Base-by-base conservation (phyloP, 2,329 filamentous ascomycete genomes). In the Trichoderma pleuroti region DNA sequence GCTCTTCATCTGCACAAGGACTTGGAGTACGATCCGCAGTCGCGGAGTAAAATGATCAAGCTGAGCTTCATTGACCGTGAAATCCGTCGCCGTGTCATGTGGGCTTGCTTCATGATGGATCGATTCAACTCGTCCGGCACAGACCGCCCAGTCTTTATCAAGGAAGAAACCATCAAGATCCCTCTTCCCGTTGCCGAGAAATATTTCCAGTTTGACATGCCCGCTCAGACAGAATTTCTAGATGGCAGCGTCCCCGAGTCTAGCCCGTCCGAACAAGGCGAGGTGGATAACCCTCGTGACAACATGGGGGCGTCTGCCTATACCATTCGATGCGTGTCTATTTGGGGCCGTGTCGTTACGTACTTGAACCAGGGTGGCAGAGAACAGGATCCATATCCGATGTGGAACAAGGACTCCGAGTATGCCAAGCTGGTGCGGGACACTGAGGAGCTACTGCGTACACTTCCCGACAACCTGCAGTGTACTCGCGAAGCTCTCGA, bases 41-140 rank as follows among this genome's bases (percentile, higher is more conserved):
- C 86, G n/a, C 84, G 86, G n/a, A 87, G 87, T 52, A 86, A 86
- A 24, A 84, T 87, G 14, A 86, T 86, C 2, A 88, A 91, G 73
- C 86, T 96, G 66, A 97, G 93, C 78, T 96, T 96, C 75, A 93
- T 94, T 18, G 96, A 98, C 79, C 91, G 93, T 32, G 96, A 99
- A 79, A 98, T 98, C 68, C 88, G 96, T 72, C 86, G 96, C 74
- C 88, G 96, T 70, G 96, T 94, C 3, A 98, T 99, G 95, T 99
- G 96, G 96, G 93, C 94, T 14, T 98, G 95, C 78, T 97, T 97
- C 77, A 81, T 98, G 70, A 98, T 98, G 94, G 96, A 99, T 79
- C 90, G 95, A 0, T 98, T 98, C 84, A 98, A 97, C 81, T 98
- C 95, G 0, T 98, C 94, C 1, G 95, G 96, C 2, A 97, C 93